These are phyloP conservation scores for Fusarium anthophilum DNA, from an alignment of 2,329 filamentous ascomycete species.

Conservation along the genomic window DNA sequence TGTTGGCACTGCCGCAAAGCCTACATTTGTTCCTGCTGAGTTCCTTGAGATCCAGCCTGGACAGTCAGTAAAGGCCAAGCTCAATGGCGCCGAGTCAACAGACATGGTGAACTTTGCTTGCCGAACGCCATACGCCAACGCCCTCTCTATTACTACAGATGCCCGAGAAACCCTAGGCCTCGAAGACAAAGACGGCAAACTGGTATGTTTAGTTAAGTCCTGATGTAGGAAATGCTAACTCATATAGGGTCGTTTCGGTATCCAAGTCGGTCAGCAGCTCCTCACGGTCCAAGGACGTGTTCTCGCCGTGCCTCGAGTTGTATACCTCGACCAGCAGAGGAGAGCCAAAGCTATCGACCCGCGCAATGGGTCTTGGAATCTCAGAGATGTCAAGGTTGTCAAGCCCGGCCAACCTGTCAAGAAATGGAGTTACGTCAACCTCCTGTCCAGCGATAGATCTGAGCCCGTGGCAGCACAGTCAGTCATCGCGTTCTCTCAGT, in stretches of 20 bases:
- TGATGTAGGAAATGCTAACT: constrained; percentile 9
- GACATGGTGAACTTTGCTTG: constrained; percentile 79
- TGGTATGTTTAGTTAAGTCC: constrained; percentile 38
- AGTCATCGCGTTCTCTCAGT: constrained; percentile 49
- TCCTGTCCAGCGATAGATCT: constrained; percentile 36
- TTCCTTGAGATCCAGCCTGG: constrained; percentile 70
- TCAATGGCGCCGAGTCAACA: constrained; percentile 68
- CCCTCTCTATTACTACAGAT: constrained; percentile 67
- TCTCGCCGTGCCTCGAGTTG: constrained; percentile 66
- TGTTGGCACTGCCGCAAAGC: constrained; percentile 64
- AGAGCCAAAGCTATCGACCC: constrained; percentile 46
- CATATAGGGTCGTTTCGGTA: constrained; percentile 63
- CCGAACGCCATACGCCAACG: constrained; percentile 72
- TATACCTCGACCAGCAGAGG: constrained; percentile 57
- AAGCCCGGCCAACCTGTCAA: constrained; percentile 57
- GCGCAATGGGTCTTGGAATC: constrained; percentile 74
- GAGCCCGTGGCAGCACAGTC: constrained; percentile 19
- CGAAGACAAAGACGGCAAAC: constrained; percentile 51
- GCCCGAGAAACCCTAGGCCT: constrained; percentile 69
- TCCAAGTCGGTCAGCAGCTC: constrained; percentile 68
- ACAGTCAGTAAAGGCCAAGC: constrained; percentile 69
- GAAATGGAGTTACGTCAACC: constrained; percentile 61
- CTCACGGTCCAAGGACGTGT: constrained; percentile 79
- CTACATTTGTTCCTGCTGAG: constrained; percentile 74
- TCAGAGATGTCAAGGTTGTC: constrained; percentile 66